These are phyloP conservation scores for Sordaria brevicollis DNA, from an alignment of 495 filamentous ascomycete species.

Conservation along the genomic window DNA sequence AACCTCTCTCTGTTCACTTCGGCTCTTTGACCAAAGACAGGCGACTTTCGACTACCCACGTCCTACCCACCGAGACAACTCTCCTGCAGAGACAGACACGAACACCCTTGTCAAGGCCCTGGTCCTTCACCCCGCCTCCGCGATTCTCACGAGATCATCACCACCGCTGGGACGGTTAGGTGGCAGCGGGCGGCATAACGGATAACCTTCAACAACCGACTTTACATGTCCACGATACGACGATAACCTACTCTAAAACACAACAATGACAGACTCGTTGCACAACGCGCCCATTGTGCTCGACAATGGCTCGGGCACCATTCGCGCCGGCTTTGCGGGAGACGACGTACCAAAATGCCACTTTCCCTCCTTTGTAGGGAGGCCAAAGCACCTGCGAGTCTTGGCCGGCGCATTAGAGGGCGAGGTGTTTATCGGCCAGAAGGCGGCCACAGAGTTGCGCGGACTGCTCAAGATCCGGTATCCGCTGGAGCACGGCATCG, in stretches of 20 bases:
- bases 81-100: not conserved
- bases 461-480: constrained; percentile 92
- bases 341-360: constrained; percentile 92
- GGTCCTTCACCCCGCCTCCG: not conserved
- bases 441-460: constrained; percentile 79
- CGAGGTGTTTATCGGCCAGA: constrained; percentile 91
- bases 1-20: not conserved
- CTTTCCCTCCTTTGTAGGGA: constrained; percentile 96
- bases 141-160: not conserved
- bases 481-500: constrained; percentile 93
- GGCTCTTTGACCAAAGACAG: not conserved
- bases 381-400: constrained; percentile 93
- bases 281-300: constrained; percentile 97
- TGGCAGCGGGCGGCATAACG: not conserved
- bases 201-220: not conserved
- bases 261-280: constrained; percentile 65
- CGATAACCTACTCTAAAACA: not conserved
- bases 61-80: not conserved
- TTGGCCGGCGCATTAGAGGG: constrained; percentile 93
- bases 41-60: not conserved
- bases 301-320: constrained; percentile 97
- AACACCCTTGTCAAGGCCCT: not conserved
- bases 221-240: not conserved
- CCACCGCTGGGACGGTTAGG: not conserved
- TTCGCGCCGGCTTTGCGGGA: constrained; percentile 92